Base-by-base conservation (phyloP, 202 grass and related monocot species). In the Panicum virgatum region DNA sequence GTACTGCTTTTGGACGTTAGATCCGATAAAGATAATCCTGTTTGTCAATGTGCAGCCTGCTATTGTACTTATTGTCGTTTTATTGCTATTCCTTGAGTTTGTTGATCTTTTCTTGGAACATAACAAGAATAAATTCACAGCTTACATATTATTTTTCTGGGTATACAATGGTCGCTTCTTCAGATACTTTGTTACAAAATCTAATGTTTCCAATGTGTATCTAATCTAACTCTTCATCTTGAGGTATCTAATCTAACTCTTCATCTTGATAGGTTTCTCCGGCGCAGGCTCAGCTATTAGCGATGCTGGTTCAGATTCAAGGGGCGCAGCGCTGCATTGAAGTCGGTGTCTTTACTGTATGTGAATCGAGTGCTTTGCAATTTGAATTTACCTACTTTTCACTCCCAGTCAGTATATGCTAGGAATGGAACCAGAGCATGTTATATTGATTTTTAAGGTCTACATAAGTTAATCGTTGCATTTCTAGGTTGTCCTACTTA, bases 291-390 rank as follows among this genome's bases (percentile, higher is more conserved):
- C 95, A 98, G 80, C 86, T 98, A 57, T 85, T 98, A 56, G 86
- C 86, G 38, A 93, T 98, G 90, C 92, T 98, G 80, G 86, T 84
- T 2, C 90, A 98, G 65, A 95, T 93, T 87, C 79, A 90, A 83
- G 95, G 88, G 66, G 92, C 95, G 40, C 40, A 77, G 51, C 80
- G 81, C 62, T 95, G 90, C 80, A 98, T 98, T 88, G 95, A 98
- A 98, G 88, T 98, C 34, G 95, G 95, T 6, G 54, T 94, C 39
- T 93, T 93, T 83, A 98, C 92, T 63, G 95, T 98, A 91, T 67
- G 82, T 86, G 48, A 59, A 43, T 7, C 23, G 14, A 75, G 4
- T 63, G 12, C 69, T 73, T 51, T 72, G 10, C 72, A 13, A 48
- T 72, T 22, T 57, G 6, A 4, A 65, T 23, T 7, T 69, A 69